Percentiles rank a stretch among this genome's conserved stretches.
Conservation (phyloP, 2,329 filamentous ascomycete genomes). For the Alternaria sp. region DNA sequence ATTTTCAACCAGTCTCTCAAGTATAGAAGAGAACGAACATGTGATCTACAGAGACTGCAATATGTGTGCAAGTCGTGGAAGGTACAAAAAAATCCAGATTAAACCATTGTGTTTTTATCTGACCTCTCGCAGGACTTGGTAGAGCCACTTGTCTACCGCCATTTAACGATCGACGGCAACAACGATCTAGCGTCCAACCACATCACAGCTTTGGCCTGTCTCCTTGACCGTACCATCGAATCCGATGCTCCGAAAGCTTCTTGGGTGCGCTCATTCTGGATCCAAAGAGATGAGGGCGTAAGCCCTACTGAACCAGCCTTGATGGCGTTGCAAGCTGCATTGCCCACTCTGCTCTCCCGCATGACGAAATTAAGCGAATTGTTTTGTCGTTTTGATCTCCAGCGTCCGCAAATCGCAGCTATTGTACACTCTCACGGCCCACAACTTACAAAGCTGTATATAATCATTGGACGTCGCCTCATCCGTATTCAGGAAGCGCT, state of each 20-base stretch:
- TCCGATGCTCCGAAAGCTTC: not conserved
- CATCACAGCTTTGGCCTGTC: not conserved
- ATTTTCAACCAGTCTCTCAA: slow-evolving; percentile 1
- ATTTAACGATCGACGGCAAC: not conserved
- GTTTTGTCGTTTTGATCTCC: not conserved
- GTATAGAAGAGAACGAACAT: not conserved
- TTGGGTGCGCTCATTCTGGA: not conserved
- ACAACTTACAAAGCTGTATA: not conserved
- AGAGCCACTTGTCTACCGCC: not conserved
- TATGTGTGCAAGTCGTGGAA: not conserved
- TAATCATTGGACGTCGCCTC: not conserved
- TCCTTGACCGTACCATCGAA: not conserved
- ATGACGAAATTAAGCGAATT: not conserved
- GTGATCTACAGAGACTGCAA: not conserved
- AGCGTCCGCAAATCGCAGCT: not conserved
- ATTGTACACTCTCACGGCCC: not conserved
- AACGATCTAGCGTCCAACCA: not conserved
- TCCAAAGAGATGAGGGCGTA: not conserved
- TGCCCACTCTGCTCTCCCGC: not conserved
- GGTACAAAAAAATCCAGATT: not conserved
- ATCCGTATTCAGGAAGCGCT: not conserved
- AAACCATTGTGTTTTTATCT: not conserved
- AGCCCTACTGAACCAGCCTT: not conserved
- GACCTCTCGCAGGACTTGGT: slow-evolving; percentile 1
- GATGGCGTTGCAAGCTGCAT: not conserved